Evolutionary conservation across 129 eudicot genomes (phyloP).

Genomic region (Sambucus nigra): DNA sequence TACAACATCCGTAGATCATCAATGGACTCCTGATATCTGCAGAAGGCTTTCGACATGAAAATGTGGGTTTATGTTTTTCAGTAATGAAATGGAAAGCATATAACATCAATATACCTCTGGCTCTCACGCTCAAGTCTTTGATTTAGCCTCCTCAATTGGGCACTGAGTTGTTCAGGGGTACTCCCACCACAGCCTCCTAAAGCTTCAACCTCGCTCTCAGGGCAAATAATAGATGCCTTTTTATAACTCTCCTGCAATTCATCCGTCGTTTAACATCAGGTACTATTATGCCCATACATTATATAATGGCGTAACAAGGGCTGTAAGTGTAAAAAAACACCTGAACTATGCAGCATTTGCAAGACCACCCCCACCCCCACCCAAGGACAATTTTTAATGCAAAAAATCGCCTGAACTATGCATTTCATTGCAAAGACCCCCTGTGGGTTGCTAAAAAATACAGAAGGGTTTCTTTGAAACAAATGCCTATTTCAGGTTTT

Average conservation of each 20-base stretch:
- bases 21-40: constrained; percentile 66
- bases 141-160: constrained; percentile 46
- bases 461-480: too few relatives aligned
- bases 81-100: neutral
- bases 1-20: constrained; percentile 72
- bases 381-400: too few relatives aligned
- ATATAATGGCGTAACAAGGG: too few relatives aligned
- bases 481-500: too few relatives aligned
- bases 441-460: too few relatives aligned
- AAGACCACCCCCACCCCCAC: too few relatives aligned
- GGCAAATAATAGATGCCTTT: constrained; percentile 77
- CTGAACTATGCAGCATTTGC: too few relatives aligned
- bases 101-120: constrained; percentile 40
- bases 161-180: constrained; percentile 65
- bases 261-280: constrained; percentile 8
- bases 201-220: constrained; percentile 70
- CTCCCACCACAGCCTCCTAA: constrained; percentile 59
- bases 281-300: neutral
- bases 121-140: constrained; percentile 59
- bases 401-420: too few relatives aligned
- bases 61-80: neutral
- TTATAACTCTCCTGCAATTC: constrained; percentile 41
- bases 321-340: too few relatives aligned
- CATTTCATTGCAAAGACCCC: too few relatives aligned
- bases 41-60: constrained; percentile 5